Base-by-base conservation (phyloP, 768 basidiomycete genomes). In the Suillus clintonianus region DNA sequence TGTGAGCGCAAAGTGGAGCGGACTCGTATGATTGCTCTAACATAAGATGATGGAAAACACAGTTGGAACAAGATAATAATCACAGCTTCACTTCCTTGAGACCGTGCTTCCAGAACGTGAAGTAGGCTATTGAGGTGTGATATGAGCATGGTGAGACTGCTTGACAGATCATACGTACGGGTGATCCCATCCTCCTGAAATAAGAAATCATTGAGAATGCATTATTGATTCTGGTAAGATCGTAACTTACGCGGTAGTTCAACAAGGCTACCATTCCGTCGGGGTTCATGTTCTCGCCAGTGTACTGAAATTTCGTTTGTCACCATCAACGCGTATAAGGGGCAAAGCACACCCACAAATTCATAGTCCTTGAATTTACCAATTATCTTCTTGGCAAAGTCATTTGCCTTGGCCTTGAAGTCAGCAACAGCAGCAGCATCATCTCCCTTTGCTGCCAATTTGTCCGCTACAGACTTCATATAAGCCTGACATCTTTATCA, bases 91-190 rank as follows among this genome's bases (percentile, higher is more conserved):
- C 73, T 76, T 87, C 83, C 80, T 95, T 94, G 68, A 95, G 77
- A 43, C 97, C 97, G 78, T 98, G 87, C 80, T 92, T 97, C 96
- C 96, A 98, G 84, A 96, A 92, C 37, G 90, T 95, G 78, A 97
- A 87, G 76, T 92, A 96, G 58, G 94, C 94, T 91, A 68, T 55
- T 57, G 64, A 47, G 56, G 41, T 68, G 62, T 62, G 65, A 65
- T 27, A 27, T 58, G 7, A 67, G 45, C 47, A 47, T 27, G 22
- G 6, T 32, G 13, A 47, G 19, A 13, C 8, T 45, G n/a, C 13
- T 3, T 15, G 61, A 32, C 11, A 53, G 55, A 34, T 7, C 27
- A 41, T 22, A 83, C 90, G 74, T 76, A 94, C 92, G 92, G 37
- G 94, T 95, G 65, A 86, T 67, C 68, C 92, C 92, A 76, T 95